These are phyloP conservation scores for Crithidia thermophila DNA, from an alignment of 208 protist genomes.

Conservation along the genomic window DNA sequence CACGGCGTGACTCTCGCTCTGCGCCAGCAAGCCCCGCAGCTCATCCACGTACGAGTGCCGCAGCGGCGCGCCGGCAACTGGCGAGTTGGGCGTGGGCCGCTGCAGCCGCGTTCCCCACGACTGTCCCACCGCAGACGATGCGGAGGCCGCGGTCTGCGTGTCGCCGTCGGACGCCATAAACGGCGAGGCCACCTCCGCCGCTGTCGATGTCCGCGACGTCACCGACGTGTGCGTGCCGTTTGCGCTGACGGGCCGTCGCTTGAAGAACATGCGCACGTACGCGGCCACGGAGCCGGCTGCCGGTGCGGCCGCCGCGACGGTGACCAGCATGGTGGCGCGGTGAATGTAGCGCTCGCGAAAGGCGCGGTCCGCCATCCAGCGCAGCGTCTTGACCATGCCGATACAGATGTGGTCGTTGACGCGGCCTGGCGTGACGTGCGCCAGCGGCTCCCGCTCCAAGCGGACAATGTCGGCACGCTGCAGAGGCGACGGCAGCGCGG, in stretches of 20 bases:
- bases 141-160: not conserved
- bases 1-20: slow-evolving; percentile 67
- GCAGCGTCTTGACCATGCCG: slow-evolving; percentile 58
- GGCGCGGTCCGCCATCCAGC: slow-evolving; percentile 70
- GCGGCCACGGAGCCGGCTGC: slow-evolving; percentile 51
- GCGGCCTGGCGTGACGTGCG: slow-evolving; percentile 54
- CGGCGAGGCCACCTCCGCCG: slow-evolving; percentile 24
- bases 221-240: not conserved
- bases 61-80: slow-evolving; percentile 4
- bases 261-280: slow-evolving; percentile 56
- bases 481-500: slow-evolving; percentile 17
- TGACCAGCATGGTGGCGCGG: slow-evolving; percentile 76
- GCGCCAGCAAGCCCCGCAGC: slow-evolving; percentile 58
- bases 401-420: slow-evolving; percentile 78
- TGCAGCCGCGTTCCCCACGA: not conserved
- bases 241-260: slow-evolving; percentile 9
- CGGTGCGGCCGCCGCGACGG: slow-evolving; percentile 50
- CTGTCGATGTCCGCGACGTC: not conserved
- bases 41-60: slow-evolving; percentile 36
- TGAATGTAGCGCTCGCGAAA: slow-evolving; percentile 82
- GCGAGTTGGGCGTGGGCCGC: slow-evolving; percentile 4
- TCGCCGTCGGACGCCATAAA: slow-evolving; percentile 13
- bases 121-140: not conserved
- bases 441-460: slow-evolving; percentile 66
- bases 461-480: slow-evolving; percentile 33